Conservation (phyloP, 1,284 basidiomycete species). For the Golubevia sp. region DNA sequence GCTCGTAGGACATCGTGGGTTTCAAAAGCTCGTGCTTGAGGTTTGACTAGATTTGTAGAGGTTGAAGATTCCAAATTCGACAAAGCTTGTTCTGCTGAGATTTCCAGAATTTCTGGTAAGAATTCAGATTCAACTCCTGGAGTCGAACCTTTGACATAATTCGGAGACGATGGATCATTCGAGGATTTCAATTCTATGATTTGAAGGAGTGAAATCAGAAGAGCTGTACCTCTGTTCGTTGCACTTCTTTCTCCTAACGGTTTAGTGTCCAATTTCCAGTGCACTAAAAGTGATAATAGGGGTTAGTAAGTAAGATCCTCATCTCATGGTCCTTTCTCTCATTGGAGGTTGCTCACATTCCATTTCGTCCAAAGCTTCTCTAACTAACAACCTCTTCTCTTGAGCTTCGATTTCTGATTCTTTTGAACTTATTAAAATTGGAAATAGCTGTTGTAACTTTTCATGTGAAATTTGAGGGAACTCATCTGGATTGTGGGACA, state of each 20-base stretch:
- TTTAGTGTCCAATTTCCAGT: constrained; percentile 39
- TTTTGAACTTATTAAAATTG: no score
- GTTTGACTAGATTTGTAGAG: not conserved
- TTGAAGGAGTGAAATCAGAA: constrained; percentile 27
- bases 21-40: constrained; percentile 23
- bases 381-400: constrained; percentile 10
- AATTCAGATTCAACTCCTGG: constrained; percentile 9
- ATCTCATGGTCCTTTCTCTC: not conserved
- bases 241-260: constrained; percentile 30
- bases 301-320: not conserved
- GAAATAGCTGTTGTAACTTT: no score
- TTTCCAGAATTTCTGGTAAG: not conserved
- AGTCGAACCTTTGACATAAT: constrained; percentile 16
- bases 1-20: constrained; percentile 52
- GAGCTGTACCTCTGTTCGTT: constrained; percentile 23
- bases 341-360: constrained; percentile 10
- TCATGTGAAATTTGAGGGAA: no score
- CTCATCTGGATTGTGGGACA: no score
- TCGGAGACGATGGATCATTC: not conserved
- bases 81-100: not conserved
- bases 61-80: not conserved
- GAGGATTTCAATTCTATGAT: constrained; percentile 4
- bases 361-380: constrained; percentile 39
- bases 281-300: constrained; percentile 5
- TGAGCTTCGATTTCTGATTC: no score